Conservation (phyloP, 1,284 basidiomycete genomes). For the Amylostereum chailletii region DNA sequence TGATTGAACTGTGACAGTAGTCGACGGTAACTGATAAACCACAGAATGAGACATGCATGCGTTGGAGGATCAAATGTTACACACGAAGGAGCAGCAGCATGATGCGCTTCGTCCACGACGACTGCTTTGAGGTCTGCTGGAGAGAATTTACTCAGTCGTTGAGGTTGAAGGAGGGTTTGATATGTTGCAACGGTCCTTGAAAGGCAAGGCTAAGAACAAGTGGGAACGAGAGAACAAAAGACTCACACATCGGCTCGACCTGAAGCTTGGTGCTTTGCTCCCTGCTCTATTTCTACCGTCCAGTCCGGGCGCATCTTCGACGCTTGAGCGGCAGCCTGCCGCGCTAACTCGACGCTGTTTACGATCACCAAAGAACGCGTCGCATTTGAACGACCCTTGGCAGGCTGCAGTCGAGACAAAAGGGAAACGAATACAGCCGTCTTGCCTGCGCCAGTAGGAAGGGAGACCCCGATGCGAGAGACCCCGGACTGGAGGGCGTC, state of each 20-base stretch:
- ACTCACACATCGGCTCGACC: slow-evolving; percentile 81
- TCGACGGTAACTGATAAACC: slow-evolving; percentile 54
- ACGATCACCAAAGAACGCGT: slow-evolving; percentile 75
- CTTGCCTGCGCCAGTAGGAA: slow-evolving; percentile 90
- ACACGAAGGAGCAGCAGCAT: slow-evolving; percentile 85
- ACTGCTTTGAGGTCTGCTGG: slow-evolving; percentile 70
- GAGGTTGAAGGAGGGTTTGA: slow-evolving; percentile 69
- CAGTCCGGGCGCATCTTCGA: slow-evolving; percentile 61
- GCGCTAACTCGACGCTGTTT: slow-evolving; percentile 82
- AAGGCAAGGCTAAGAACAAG: not conserved
- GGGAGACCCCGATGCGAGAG: slow-evolving; percentile 83
- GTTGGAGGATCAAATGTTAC: slow-evolving; percentile 15
- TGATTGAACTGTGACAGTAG: slow-evolving; percentile 73
- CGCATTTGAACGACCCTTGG: slow-evolving; percentile 32
- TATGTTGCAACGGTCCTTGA: slow-evolving; percentile 85
- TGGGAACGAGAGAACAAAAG: slow-evolving; percentile 4
- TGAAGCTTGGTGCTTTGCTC: slow-evolving; percentile 63
- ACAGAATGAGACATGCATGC: not conserved
- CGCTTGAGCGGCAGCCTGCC: slow-evolving; percentile 78
- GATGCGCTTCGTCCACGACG: slow-evolving; percentile 92
- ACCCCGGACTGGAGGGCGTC: slow-evolving; percentile 55
- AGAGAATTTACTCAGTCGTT: slow-evolving; percentile 76
- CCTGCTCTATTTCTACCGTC: slow-evolving; percentile 90
- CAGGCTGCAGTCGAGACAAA: slow-evolving; percentile 49
- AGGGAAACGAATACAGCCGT: slow-evolving; percentile 87